Conservation (phyloP, 2,329 filamentous ascomycete genomes). For the Metarhizium rileyi region DNA sequence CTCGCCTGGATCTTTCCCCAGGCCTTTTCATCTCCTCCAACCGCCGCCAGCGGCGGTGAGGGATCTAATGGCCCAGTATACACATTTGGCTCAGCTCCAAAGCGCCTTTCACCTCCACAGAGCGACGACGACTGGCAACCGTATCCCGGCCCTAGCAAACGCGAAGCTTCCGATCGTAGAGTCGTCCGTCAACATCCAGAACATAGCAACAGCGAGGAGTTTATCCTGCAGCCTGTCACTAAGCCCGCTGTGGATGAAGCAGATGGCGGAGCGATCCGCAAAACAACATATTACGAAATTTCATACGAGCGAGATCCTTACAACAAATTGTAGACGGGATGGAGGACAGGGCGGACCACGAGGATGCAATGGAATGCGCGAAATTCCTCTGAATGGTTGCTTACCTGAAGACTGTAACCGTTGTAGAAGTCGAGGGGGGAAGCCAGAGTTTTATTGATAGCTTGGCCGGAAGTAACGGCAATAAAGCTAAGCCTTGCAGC, state of each 20-base stretch:
- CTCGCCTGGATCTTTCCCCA: constrained; percentile 26
- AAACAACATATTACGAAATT: constrained; percentile 26
- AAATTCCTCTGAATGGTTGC: background rate
- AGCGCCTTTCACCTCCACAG: constrained; percentile 4
- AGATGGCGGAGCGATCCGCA: constrained; percentile 19
- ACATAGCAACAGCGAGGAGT: constrained; percentile 25
- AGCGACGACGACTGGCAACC: constrained; percentile 22
- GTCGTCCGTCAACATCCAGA: constrained; percentile 13
- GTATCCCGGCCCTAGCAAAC: constrained; percentile 20
- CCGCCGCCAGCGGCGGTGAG: constrained; percentile 2
- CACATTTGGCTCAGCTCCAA: constrained; percentile 12
- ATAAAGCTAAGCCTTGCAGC: no score
- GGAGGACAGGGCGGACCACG: background rate
- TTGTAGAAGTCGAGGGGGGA: no score
- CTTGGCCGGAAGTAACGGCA: no score
- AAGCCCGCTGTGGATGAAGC: background rate
- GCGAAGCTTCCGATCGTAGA: constrained; percentile 17
- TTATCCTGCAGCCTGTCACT: constrained; percentile 19
- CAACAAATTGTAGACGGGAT: background rate
- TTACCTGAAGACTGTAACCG: no score
- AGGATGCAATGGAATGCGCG: background rate
- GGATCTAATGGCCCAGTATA: constrained; percentile 11
- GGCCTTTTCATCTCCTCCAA: constrained; percentile 16
- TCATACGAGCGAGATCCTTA: constrained; percentile 19
- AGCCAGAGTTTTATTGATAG: background rate